Conservation (phyloP, 1,284 basidiomycete genomes). For the Irpex sp. region DNA sequence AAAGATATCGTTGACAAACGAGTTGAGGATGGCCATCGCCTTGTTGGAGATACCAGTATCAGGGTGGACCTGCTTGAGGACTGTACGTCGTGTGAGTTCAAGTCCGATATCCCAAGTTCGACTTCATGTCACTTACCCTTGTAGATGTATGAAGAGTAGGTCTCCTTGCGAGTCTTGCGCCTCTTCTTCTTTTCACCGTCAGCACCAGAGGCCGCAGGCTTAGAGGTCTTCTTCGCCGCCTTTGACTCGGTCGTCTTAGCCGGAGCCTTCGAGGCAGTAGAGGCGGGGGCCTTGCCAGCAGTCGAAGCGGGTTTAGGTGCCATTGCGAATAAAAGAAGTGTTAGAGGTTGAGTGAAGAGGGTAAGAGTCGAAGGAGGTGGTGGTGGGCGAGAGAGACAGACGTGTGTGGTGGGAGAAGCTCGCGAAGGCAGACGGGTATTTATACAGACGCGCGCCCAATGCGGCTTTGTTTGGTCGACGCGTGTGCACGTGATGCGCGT, state of each 20-base stretch:
- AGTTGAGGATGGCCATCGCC: conserved; percentile 94
- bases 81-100: conserved; percentile 32
- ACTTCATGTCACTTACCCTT: too few species aligned
- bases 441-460: conserved; percentile 5
- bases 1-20: conserved; percentile 91
- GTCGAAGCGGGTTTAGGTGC: conserved; percentile 81
- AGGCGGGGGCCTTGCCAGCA: conserved; percentile 80
- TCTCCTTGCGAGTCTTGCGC: conserved; percentile 88
- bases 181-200: conserved; percentile 84
- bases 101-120: too few species aligned
- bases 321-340: conserved; percentile 39
- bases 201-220: conserved; percentile 56
- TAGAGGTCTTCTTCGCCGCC: conserved; percentile 83
- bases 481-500: conserved; percentile 12
- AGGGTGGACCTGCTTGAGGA: conserved; percentile 91
- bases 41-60: conserved; percentile 98
- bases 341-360: conserved; percentile 10
- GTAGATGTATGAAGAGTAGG: conserved; percentile 94
- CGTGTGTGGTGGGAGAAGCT: conserved; percentile 8
- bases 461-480: conserved; percentile 8
- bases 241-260: conserved; percentile 68
- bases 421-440: conserved; percentile 6
- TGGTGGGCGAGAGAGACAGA: conserved; percentile 11
- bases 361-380: conserved; percentile 12
- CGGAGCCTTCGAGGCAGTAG: conserved; percentile 71